These are phyloP conservation scores for Arachnopeziza araneosa DNA, from an alignment of 2,329 filamentous ascomycete genomes.

Conservation along the genomic window DNA sequence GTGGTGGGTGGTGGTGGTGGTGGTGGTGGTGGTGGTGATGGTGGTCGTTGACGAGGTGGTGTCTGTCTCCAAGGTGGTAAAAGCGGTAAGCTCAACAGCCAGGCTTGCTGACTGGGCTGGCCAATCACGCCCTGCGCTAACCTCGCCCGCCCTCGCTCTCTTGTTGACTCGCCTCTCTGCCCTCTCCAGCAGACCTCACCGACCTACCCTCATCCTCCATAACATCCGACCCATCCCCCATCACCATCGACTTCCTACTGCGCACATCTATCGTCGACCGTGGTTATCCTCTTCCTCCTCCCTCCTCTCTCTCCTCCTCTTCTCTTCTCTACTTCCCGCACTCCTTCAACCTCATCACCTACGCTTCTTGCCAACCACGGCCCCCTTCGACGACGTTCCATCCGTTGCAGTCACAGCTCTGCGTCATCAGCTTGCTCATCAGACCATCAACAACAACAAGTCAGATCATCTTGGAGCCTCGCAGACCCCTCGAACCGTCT, in stretches of 20 bases:
- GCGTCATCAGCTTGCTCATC: conserved; percentile 19
- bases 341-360: conserved; percentile 27
- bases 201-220: conserved; percentile 7
- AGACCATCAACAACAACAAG: conserved; percentile 18
- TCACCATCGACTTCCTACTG: conserved; percentile 16
- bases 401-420: conserved; percentile 11
- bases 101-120: neutral
- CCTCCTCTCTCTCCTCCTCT: conserved; percentile 29
- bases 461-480: conserved; percentile 8
- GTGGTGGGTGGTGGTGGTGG: neutral
- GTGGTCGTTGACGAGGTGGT: no score
- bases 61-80: no score
- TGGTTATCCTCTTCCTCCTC: conserved; percentile 27
- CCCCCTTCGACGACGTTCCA: conserved; percentile 5
- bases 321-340: conserved; percentile 28
- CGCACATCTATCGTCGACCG: conserved; percentile 26
- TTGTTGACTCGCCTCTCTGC: neutral
- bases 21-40: no score
- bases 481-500: conserved; percentile 11
- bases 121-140: neutral
- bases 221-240: conserved; percentile 12
- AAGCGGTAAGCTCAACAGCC: neutral
- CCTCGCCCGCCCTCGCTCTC: neutral
- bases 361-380: conserved; percentile 14
- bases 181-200: neutral